Evolutionary conservation across 2,329 filamentous ascomycete species (phyloP), one percentile per base, ranked within the genome.

Genomic region (Botryosphaeria agaves): DNA sequence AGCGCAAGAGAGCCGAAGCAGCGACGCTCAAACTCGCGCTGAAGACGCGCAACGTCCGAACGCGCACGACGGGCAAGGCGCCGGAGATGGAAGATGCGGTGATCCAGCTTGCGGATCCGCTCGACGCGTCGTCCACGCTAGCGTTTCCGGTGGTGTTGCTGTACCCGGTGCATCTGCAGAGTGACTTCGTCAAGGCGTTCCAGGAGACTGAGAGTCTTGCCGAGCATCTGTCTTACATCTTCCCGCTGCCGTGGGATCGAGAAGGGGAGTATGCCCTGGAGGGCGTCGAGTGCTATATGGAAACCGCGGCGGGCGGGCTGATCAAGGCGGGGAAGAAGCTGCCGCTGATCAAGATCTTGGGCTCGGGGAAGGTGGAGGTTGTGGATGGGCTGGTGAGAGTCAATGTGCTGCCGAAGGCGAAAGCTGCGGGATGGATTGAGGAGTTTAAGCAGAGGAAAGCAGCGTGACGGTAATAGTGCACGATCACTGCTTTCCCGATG

Each of bases 291-390:
- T 89, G 82, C 45, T 95, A 82, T 52, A 77, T 92, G 62, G 84
- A 94, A 60, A 95, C 84, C 0, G 56, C 57, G 3, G 60, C 63
- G 0, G 84, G 84, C 0, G 84, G 85, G 0, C 52, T 98, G 43
- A 71, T 93, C 44, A 94, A 92, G 59, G 75, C 85, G 14, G 87
- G 89, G 28, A 85, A 81, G 66, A 89, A 87, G 48, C 65, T 89
- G 38, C 62, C 71, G 14, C 52, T 95, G 41, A 53, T 83, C 30
- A 80, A 83, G 58, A 68, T 87, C 18, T 54, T 95, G 38, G 63
- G 63, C 6, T 71, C 70, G 6, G 83, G 80, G 5, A 84, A 78
- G 46, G 72, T 91, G 5, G 85, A 92, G 56, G 66, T 98, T 7
- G 73, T 92, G 28, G 87, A 98, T 54, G 78, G 82, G 18, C 56